phyloP scores from a whole-genome alignment of 2,329 filamentous ascomycete genomes.

The Fusarium sp. region DNA sequence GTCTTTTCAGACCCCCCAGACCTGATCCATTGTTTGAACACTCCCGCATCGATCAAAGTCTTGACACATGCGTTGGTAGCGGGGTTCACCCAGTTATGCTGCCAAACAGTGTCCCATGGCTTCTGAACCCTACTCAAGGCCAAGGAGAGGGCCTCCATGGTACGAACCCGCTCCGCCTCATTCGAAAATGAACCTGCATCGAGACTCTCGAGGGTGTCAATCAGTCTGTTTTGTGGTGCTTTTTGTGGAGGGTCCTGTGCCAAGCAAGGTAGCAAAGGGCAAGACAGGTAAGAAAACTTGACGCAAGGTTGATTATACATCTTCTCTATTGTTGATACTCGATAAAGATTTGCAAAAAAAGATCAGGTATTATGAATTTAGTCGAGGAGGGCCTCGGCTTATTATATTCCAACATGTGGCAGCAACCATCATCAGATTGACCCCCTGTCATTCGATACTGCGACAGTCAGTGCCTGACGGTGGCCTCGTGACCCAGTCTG shows the following conservation, averaged over 20 bases:
- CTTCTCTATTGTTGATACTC: neutral
- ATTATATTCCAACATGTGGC: neutral
- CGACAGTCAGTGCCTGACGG: neutral
- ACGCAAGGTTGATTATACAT: neutral
- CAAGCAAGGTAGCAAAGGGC: neutral
- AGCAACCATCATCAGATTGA: neutral
- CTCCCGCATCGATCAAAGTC: slow-evolving; percentile 53
- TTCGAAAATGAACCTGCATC: slow-evolving; percentile 46
- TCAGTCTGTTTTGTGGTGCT: slow-evolving; percentile 43
- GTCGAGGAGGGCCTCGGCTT: neutral
- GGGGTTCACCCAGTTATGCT: slow-evolving; percentile 51
- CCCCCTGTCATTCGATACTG: slow-evolving; percentile 1
- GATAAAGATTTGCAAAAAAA: neutral
- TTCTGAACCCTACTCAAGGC: slow-evolving; percentile 49
- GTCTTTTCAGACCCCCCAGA: slow-evolving; percentile 47
- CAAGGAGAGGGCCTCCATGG: slow-evolving; percentile 48
- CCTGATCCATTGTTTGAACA: slow-evolving; percentile 53
- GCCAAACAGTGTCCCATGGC: slow-evolving; percentile 55
- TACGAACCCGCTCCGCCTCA: slow-evolving; percentile 50
- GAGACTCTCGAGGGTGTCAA: slow-evolving; percentile 44
- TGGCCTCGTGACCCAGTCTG: neutral
- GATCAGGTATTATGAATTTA: neutral
- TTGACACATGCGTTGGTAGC: slow-evolving; percentile 52
- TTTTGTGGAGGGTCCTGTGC: slow-evolving; percentile 16
- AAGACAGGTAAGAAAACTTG: neutral